Conservation (phyloP, 768 basidiomycete species). For the Kwoniella heveanensis region DNA sequence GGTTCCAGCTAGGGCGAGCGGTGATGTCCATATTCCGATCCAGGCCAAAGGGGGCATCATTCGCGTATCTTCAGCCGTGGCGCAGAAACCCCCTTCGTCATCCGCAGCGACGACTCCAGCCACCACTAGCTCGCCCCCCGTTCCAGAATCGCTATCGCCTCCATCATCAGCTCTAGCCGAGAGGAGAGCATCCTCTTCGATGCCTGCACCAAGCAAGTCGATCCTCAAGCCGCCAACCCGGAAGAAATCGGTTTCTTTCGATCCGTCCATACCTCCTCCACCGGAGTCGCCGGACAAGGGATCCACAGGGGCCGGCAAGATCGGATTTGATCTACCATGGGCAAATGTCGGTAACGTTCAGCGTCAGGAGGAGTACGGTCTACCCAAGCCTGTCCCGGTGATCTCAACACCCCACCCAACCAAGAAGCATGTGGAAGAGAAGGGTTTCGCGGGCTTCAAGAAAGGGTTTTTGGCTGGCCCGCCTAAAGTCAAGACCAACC, state of each 20-base stretch:
- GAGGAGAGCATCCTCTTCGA: slow-evolving; percentile 16
- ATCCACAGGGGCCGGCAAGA: neutral
- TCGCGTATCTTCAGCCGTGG: neutral
- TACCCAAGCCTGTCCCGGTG: slow-evolving; percentile 30
- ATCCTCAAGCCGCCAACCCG: slow-evolving; percentile 43
- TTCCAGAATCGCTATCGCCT: neutral
- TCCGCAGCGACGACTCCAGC: neutral
- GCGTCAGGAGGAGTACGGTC: slow-evolving; percentile 21
- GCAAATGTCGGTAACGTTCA: neutral
- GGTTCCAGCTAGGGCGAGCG: too few species aligned
- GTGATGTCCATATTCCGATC: slow-evolving; percentile 2
- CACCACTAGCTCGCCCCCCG: neutral
- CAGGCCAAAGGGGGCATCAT: slow-evolving; percentile 14
- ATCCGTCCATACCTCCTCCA: slow-evolving; percentile 38
- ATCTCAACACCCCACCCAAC: slow-evolving; percentile 34
- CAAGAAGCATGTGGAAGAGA: slow-evolving; percentile 10
- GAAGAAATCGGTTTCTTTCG: slow-evolving; percentile 50
- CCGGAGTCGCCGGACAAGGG: slow-evolving; percentile 33
- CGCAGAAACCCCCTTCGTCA: neutral
- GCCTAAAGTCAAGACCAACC: neutral
- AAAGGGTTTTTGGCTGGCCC: slow-evolving; percentile 34
- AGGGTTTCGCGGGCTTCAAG: slow-evolving; percentile 45
- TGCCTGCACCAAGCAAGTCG: slow-evolving; percentile 12
- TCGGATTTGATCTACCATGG: slow-evolving; percentile 36
- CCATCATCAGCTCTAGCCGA: slow-evolving; percentile 1